Evolutionary conservation across 345 rosid genomes (phyloP), one percentile per base, ranked within the genome.

Genomic region (Hibiscus trionum): DNA sequence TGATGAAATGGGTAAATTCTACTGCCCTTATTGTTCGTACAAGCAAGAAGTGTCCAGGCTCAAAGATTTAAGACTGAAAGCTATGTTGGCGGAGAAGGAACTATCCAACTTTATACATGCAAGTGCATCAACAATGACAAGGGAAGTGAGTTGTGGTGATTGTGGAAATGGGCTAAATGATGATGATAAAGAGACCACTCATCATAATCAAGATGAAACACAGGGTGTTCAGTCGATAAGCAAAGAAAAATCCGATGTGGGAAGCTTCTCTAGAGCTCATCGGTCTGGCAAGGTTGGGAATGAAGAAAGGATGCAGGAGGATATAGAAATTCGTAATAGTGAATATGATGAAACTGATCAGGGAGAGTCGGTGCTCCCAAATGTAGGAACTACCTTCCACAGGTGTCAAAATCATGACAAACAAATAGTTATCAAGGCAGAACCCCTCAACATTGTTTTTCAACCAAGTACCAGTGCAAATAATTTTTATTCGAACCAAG

Each of bases 11-110:
- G 97, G 90, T 0, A 81, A 76, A 2, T 91, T 88, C 77, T 83
- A 77, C 33, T 88, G 97, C 66, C 87, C 91, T 26, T 89, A 83
- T 33, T 89, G 97, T 77, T 81, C 83, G 81, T 85, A 85, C 79
- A 89, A 83, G 76, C 73, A 74, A 71, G 60, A 73, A 27, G 33
- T 69, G 46, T n/a, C 61, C 0, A 82, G 76, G 83, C 58, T 64
- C 16, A 10, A 44, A 68, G 78, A 74, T 53, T 61, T 77, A 77
- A 62, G 67, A 44, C 61, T 66, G 46, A 82, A 82, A 82, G 84
- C 75, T 75, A 72, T 72, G 78, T 71, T 66, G 60, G 77, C 70
- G 14, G 80, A 80, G 29, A 76, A 62, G 61, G 56, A 69, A 66
- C 62, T 82, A 49, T 76, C 77, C 6, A 42, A 26, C 42, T 87